A percentile compares a stretch with the other conserved stretches of the same genome.
Conservation (phyloP, 2,329 filamentous ascomycete genomes). For the Thermothelomyces thermophilus region DNA sequence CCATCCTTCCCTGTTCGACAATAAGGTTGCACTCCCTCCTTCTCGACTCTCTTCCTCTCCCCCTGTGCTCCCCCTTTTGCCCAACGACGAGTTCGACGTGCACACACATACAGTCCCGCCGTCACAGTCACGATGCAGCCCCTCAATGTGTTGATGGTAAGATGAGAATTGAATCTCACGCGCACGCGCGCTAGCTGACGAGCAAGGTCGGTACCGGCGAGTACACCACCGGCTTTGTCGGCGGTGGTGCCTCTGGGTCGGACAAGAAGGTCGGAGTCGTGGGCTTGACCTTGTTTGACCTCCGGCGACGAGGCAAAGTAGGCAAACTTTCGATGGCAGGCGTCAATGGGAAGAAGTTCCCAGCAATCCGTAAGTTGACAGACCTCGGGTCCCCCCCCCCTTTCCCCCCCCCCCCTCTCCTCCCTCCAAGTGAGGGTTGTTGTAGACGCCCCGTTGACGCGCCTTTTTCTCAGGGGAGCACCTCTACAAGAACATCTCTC, state of each 20-base stretch:
- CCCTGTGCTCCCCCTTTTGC: neutral
- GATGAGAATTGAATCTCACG: conserved; percentile 20
- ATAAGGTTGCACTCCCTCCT: neutral
- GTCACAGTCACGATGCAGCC: conserved; percentile 30
- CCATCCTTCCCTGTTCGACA: neutral
- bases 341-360: conserved; percentile 81
- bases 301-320: conserved; percentile 83
- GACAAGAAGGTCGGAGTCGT: conserved; percentile 98
- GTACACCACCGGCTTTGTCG: conserved; percentile 94
- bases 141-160: conserved; percentile 63
- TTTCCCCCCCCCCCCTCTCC: neutral
- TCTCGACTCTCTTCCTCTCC: neutral
- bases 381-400: too few species aligned
- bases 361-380: conserved; percentile 69
- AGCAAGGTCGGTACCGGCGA: conserved; percentile 81
- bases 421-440: neutral
- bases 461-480: conserved; percentile 56
- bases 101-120: neutral
- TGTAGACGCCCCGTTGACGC: neutral
- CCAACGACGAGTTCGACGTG: neutral
- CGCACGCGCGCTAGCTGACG: conserved; percentile 4
- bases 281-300: conserved; percentile 80
- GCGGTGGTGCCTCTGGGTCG: conserved; percentile 71
- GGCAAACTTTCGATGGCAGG: conserved; percentile 82
- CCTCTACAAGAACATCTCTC: conserved; percentile 76